Base-by-base conservation (phyloP, 2,329 filamentous ascomycete species). In the Colletotrichum tabaci region DNA sequence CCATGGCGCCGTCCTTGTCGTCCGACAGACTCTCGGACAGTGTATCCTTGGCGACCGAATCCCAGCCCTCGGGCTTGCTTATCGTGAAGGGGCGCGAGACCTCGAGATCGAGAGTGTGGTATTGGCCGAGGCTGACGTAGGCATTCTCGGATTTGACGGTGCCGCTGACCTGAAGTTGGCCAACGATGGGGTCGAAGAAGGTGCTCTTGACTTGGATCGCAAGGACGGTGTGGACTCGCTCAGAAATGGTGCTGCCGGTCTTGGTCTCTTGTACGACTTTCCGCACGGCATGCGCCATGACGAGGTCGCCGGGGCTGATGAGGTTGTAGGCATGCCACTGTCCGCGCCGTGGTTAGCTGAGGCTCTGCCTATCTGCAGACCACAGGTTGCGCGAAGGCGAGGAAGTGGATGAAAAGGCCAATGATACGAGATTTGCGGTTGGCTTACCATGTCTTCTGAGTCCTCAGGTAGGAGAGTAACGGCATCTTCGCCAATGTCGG, bases 51-150 rank as follows among this genome's bases (percentile, higher is more conserved):
- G 95, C 94, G 13, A 99, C 91, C 75, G 93, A 95, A 81, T 99
- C 96, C 96, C 96, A 99, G 52, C 73, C 73, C 13, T 90, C 84
- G 49, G 89, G 88, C 83, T 98, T 98, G 84, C 95, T 93, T 9
- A 99, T 81, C 8, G 93, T 96, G 77, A 98, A 98, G 61, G 95
- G 92, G 52, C 95, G 89, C 77, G 96, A 91, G 69, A 98, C 86
- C 80, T 98, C 96, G 56, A 99, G 88, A 75, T 98, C 96, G 74
- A 91, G 85, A 2, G 88, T 90, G 77, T 91, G 89, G 76, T 89
- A 86, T 72, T 89, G 85, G 62, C 88, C 89, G 52, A 88, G 78
- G 74, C 82, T 81, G 67, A 89, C 87, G 71, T 85, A 83, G 44
- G 82, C 80, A 76, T 89, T 90, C 77, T 90, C 88, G 50, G 81